Percentiles rank a stretch among this genome's conserved stretches.
These are phyloP conservation scores for Lolium multiflorum DNA, from an alignment of 176 grass and related monocot genomes.

Conservation along the genomic window DNA sequence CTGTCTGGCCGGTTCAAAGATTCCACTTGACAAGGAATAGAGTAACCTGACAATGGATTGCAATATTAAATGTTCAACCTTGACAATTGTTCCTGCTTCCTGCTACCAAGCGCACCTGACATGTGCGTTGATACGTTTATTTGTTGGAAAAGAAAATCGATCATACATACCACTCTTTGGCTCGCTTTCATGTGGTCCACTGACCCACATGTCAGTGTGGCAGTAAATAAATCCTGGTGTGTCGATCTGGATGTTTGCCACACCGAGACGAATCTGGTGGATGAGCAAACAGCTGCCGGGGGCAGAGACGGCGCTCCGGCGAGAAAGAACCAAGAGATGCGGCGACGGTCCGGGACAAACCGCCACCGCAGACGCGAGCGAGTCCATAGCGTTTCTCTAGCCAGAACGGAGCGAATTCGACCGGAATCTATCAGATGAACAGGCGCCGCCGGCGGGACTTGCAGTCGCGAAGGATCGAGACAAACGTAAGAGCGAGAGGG, in stretches of 20 bases:
- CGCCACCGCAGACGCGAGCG: too few relatives aligned
- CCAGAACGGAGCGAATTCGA: neutral
- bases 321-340: neutral
- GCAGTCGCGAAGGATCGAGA: neutral
- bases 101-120: neutral
- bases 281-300: neutral
- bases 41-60: neutral
- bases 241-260: neutral
- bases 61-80: neutral
- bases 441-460: neutral
- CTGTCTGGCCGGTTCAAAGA: neutral
- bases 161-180: too few relatives aligned
- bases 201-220: neutral
- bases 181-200: neutral
- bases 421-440: neutral
- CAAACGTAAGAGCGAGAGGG: neutral
- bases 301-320: neutral
- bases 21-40: neutral
- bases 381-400: too few relatives aligned
- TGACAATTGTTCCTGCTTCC: neutral
- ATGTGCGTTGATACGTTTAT: neutral
- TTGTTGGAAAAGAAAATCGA: neutral
- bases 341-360: too few relatives aligned
- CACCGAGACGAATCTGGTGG: neutral
- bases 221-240: too few relatives aligned